Percentiles rank a stretch among this genome's conserved stretches.
Conservation (phyloP, 139 green algal genomes). For the Ettlia oleoabundans region DNA sequence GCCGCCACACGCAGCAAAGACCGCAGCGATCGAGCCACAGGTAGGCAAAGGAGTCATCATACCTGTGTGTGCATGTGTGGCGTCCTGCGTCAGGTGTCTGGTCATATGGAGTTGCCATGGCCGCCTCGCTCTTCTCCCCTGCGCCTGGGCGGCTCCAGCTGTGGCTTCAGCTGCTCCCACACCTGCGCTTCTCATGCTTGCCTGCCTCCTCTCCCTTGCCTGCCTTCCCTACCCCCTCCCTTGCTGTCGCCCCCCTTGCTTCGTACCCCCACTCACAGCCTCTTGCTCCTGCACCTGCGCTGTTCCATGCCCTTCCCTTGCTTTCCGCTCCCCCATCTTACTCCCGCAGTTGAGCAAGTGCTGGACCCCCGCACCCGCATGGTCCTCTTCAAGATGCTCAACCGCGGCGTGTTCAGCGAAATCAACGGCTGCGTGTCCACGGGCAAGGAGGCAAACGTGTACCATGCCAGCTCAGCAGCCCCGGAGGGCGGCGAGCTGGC, state of each 20-base stretch:
- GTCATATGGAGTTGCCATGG: no score
- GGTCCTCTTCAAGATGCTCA: constrained; percentile 98
- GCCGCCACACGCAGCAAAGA: constrained; percentile 58
- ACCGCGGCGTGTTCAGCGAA: constrained; percentile 79
- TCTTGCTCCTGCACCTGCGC: no score
- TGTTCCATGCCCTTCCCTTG: not conserved
- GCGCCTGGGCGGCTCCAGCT: no score
- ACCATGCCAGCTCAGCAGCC: constrained; percentile 74
- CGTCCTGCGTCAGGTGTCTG: no score
- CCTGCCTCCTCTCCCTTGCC: not conserved
- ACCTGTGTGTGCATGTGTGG: not conserved
- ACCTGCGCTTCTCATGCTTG: not conserved
- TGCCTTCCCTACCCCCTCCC: not conserved
- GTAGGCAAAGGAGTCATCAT: constrained; percentile 38
- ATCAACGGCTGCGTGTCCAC: constrained; percentile 97
- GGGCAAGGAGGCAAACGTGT: constrained; percentile 99
- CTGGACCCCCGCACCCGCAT: constrained; percentile 95
- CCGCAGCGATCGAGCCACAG: constrained; percentile 91
- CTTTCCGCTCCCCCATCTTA: not conserved
- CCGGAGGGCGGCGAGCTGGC: constrained; percentile 75
- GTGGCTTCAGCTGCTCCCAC: not conserved
- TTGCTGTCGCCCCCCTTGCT: not conserved
- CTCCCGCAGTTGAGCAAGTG: constrained; percentile 46
- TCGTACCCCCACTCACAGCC: no score
- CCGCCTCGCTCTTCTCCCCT: no score